Evolutionary conservation across 257 asterid species (phyloP).

Genomic region (Cordia subcordata): DNA sequence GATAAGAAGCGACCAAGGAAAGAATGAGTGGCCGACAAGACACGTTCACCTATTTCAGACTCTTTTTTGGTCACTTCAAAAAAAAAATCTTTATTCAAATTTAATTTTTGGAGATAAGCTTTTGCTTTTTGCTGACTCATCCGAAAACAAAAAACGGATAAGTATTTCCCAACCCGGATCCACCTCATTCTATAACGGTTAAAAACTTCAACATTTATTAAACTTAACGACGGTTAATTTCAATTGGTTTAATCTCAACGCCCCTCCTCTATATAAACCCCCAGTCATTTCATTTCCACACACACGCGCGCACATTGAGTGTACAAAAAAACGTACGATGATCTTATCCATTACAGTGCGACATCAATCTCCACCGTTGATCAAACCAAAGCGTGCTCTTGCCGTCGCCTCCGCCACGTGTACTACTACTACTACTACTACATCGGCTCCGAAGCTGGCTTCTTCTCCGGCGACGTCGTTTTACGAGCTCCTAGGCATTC

Average conservation of each 20-base stretch:
- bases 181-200: not conserved
- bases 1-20: not conserved
- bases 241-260: too few relatives aligned
- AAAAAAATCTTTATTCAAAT: too few relatives aligned
- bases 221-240: not conserved
- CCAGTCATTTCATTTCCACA: not conserved
- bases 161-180: conserved; percentile 9
- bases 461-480: conserved; percentile 18
- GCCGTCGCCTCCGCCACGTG: not conserved
- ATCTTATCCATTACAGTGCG: not conserved
- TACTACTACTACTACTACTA: not conserved
- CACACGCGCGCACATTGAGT: too few relatives aligned
- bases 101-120: not conserved
- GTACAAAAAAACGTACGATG: not conserved
- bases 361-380: not conserved
- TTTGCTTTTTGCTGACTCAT: not conserved
- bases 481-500: conserved; percentile 35
- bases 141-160: not conserved
- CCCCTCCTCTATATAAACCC: not conserved
- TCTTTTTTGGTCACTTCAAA: too few relatives aligned
- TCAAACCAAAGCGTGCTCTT: not conserved
- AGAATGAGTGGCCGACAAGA: not conserved
- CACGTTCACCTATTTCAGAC: not conserved
- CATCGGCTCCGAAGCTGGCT: conserved; percentile 2
- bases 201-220: not conserved